Conservation (phyloP, 768 basidiomycete genomes). For the Trametes villosa region DNA sequence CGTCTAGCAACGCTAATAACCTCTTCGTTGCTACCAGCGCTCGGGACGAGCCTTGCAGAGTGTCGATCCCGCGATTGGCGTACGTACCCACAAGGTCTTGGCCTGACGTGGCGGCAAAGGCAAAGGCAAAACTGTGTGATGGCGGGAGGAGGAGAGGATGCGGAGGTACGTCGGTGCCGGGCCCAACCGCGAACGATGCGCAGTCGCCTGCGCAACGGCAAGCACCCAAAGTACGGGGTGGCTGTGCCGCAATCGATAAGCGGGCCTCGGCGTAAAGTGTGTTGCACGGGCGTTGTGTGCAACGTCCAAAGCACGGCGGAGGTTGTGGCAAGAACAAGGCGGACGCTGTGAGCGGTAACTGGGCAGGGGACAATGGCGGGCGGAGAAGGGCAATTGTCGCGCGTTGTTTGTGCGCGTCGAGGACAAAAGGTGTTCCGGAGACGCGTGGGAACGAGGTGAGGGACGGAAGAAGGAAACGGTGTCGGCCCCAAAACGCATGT, state of each 20-base stretch:
- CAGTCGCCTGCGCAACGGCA: conserved; percentile 13
- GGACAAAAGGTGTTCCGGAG: conserved; percentile 20
- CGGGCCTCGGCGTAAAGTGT: conserved; percentile 2
- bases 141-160: neutral
- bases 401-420: conserved; percentile 1
- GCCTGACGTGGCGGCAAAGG: too few species aligned
- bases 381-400: neutral
- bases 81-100: too few species aligned
- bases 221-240: conserved; percentile 7
- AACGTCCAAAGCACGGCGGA: neutral
- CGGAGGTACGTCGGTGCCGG: neutral
- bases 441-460: conserved; percentile 7
- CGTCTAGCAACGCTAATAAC: neutral
- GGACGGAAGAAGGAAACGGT: neutral
- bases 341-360: neutral
- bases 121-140: neutral
- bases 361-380: neutral
- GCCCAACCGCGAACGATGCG: neutral
- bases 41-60: neutral
- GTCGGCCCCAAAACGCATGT: conserved; percentile 8
- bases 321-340: neutral
- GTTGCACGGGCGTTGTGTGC: neutral
- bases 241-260: conserved; percentile 14
- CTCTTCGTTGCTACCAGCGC: neutral
- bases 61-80: too few species aligned